Percentiles rank a stretch among this genome's conserved stretches.
Conservation (phyloP, 345 rosid genomes). For the Eucalyptus grandis region DNA sequence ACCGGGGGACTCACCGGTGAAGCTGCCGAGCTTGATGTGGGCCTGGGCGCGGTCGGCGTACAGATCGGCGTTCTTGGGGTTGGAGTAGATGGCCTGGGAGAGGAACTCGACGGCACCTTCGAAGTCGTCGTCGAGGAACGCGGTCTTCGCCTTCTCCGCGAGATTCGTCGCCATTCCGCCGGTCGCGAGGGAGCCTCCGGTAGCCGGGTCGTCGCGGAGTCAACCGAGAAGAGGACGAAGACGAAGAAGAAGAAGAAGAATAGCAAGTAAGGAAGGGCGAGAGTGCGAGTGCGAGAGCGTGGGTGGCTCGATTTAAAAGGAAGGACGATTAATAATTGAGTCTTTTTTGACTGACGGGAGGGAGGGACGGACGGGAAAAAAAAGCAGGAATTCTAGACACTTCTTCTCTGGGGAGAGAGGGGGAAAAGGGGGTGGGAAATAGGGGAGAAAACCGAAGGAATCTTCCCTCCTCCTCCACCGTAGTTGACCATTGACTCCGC, state of each 20-base stretch:
- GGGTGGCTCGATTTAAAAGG: not conserved
- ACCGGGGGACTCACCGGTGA: conserved; percentile 18
- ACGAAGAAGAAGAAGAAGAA: rapidly evolving
- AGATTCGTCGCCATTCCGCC: not conserved
- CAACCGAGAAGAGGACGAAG: not conserved
- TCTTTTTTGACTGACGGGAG: not conserved
- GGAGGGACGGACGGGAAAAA: too few relatives aligned
- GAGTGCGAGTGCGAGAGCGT: not conserved
- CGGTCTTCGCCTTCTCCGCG: conserved; percentile 43
- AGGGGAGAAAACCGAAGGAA: not conserved
- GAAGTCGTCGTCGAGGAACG: conserved; percentile 57
- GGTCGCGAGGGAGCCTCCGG: not conserved
- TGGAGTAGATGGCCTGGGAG: conserved; percentile 46
- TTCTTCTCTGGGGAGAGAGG: not conserved
- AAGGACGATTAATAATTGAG: not conserved
- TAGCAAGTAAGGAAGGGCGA: not conserved
- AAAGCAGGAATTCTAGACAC: not conserved
- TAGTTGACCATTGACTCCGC: not conserved
- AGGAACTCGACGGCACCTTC: conserved; percentile 39
- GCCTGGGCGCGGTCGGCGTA: conserved; percentile 75
- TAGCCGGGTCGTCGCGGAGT: not conserved
- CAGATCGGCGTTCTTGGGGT: conserved; percentile 39
- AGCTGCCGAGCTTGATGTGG: conserved; percentile 38
- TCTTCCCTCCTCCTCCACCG: not conserved
- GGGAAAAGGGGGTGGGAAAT: not conserved